A percentile compares a stretch with the other conserved stretches of the same genome.
phyloP scores from a whole-genome alignment of 108 stramenopile species.

The Nitzschia sp. region DNA sequence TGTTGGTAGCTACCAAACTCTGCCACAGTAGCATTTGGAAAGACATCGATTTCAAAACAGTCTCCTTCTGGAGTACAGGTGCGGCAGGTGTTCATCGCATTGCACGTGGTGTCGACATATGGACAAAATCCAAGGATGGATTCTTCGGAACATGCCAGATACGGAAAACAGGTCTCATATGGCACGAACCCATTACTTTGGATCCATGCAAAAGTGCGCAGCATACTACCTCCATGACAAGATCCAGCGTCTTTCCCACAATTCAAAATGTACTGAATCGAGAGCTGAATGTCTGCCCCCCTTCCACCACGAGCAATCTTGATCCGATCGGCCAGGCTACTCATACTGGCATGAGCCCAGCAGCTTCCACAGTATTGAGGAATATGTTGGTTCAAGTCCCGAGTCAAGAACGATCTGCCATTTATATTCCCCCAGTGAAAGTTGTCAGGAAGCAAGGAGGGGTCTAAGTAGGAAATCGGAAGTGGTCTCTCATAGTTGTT shows the following conservation, averaged over 20 bases:
- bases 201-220: conserved; percentile 70
- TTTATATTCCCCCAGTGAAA: conserved; percentile 85
- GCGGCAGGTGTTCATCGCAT: conserved; percentile 66
- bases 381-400: conserved; percentile 91
- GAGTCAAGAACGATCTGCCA: conserved; percentile 78
- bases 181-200: conserved; percentile 59
- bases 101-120: conserved; percentile 81
- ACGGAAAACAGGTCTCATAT: conserved; percentile 78
- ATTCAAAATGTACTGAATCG: conserved; percentile 84
- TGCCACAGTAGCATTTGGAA: conserved; percentile 84
- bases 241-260: conserved; percentile 73
- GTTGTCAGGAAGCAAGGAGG: conserved; percentile 55
- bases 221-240: conserved; percentile 74
- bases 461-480: conserved; percentile 68
- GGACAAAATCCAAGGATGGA: conserved; percentile 77
- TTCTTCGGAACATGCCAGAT: conserved; percentile 85
- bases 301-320: conserved; percentile 77
- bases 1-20: conserved; percentile 26
- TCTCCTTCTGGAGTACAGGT: conserved; percentile 64
- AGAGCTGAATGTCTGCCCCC: conserved; percentile 61
- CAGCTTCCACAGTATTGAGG: conserved; percentile 76
- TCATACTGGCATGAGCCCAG: conserved; percentile 90
- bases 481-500: conserved; percentile 35
- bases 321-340: conserved; percentile 89
- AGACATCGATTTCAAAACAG: conserved; percentile 68